Evolutionary conservation across 306 rosid genomes (phyloP).

Genomic region (apple (Malus domestica)): DNA sequence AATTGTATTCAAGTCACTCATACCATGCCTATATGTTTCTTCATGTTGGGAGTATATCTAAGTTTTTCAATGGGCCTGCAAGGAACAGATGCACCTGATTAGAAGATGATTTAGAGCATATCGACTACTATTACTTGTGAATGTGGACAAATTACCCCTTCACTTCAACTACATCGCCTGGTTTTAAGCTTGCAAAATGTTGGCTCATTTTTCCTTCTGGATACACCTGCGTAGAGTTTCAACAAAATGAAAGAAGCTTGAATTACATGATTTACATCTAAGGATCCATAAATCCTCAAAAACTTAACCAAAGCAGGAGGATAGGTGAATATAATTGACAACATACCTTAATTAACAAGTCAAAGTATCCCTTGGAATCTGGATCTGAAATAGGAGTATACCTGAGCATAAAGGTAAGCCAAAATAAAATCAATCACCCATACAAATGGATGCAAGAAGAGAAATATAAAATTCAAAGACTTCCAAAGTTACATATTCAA

Average conservation of each 20-base stretch:
- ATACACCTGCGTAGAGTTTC: conserved; percentile 54
- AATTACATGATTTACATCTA: not conserved
- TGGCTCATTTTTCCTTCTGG: conserved; percentile 99
- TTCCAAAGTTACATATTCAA: not conserved
- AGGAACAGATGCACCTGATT: conserved; percentile 13
- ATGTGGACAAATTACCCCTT: conserved; percentile 62
- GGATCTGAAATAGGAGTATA: conserved; percentile 97
- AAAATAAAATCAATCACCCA: not conserved
- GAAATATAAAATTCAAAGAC: not conserved
- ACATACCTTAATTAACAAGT: conserved; percentile 81
- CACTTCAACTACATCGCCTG: conserved; percentile 93
- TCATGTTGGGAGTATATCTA: conserved; percentile 87
- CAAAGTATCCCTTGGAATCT: conserved; percentile 85
- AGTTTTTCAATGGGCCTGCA: conserved; percentile 93
- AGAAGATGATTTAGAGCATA: conserved; percentile 16
- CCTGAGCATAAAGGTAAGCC: conserved; percentile 34
- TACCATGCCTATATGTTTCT: conserved; percentile 98
- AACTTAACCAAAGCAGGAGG: not conserved
- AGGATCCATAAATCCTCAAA: not conserved
- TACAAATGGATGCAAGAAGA: not conserved
- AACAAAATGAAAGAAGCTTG: not conserved
- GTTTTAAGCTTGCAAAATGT: conserved; percentile 93
- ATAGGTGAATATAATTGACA: conserved; percentile 1
- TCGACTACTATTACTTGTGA: conserved; percentile 7
- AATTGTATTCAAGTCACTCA: conserved; percentile 10